Evolutionary conservation across 2,329 filamentous ascomycete genomes (phyloP), one percentile per base, ranked within the genome.

Genomic region (Talaromyces islandicus): DNA sequence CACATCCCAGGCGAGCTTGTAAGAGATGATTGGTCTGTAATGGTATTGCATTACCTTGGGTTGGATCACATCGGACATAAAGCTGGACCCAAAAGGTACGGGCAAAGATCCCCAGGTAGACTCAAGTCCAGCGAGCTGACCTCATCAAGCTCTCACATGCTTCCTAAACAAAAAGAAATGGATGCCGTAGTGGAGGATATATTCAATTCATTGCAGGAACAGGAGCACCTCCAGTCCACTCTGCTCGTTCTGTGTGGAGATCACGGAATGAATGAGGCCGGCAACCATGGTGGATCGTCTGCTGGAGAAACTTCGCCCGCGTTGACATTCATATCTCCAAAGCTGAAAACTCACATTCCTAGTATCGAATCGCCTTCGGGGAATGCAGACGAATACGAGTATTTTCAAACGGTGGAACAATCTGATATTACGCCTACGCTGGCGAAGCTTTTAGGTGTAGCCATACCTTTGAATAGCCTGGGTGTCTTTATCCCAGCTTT

Each of bases 191-290:
- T 97, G 43, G 80, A 81, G 63, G 78, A 85, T 60, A 88, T 99
- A 27, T 97, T 91, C 70, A 78, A 81, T 12, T 88, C 90, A 7
- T 89, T 99, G 64, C 83, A 89, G 68, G 81, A 81, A 4, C 77
- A 89, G 59, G 71, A 82, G 1, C 88, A 96, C 72, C 84, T 97
- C 1, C 71, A 84, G 32, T 89, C 89, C 4, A 92, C 93, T 0
- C 78, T 99, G 1, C 83, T 99, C 52, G 87, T 99, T 3, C 77
- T 99, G 7, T 91, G 88, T 60, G 94, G 94, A 59, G 95, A 99
- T 68, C 94, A 99, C 71, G 94, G 94, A n/a, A 99, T 99, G 94
- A 99, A 97, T 67, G 93, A 97, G 67, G 94, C 91, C 21, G 94
- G 94, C 2, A 97, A 97, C 66, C 94, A 99, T 71, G 94, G 94